A percentile compares a stretch with the other conserved stretches of the same genome.
phyloP scores from a whole-genome alignment of 805 yeast species.

The Starmerella riodocensis region DNA sequence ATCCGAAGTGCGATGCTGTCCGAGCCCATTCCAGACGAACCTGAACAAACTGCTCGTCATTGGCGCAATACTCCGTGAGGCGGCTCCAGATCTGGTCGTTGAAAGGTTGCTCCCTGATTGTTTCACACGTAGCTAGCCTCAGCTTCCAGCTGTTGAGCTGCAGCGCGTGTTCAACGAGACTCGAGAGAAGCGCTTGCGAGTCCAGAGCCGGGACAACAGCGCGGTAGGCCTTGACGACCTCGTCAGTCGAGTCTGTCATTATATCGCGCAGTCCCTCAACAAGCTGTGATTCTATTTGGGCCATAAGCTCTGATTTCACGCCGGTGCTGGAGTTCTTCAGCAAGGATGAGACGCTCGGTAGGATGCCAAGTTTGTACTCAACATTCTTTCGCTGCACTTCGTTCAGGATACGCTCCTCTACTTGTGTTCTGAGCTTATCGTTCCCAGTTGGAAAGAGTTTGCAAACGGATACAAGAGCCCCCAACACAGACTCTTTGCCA shows the following conservation, averaged over 20 bases:
- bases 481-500: conserved; percentile 69
- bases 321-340: conserved; percentile 21
- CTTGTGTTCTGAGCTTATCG: conserved; percentile 27
- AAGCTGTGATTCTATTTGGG: conserved; percentile 24
- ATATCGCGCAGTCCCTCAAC: conserved; percentile 32
- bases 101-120: conserved; percentile 22
- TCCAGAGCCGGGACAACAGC: conserved; percentile 5
- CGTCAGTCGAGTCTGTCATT: conserved; percentile 27
- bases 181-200: background rate
- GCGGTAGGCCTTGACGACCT: conserved; percentile 10
- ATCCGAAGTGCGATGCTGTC: conserved; percentile 25
- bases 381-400: conserved; percentile 60
- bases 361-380: conserved; percentile 45
- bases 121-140: conserved; percentile 36
- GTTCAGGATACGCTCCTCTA: conserved; percentile 35
- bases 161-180: conserved; percentile 19
- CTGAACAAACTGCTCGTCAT: conserved; percentile 32
- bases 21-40: conserved; percentile 41
- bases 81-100: conserved; percentile 11
- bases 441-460: conserved; percentile 28
- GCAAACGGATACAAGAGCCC: conserved; percentile 48
- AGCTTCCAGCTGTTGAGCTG: conserved; percentile 46
- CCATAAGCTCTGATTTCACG: conserved; percentile 23
- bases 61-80: conserved; percentile 9
- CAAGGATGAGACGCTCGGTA: conserved; percentile 42